Base-by-base conservation (phyloP, 139 green algal species). In the Micromonas pusilla region DNA sequence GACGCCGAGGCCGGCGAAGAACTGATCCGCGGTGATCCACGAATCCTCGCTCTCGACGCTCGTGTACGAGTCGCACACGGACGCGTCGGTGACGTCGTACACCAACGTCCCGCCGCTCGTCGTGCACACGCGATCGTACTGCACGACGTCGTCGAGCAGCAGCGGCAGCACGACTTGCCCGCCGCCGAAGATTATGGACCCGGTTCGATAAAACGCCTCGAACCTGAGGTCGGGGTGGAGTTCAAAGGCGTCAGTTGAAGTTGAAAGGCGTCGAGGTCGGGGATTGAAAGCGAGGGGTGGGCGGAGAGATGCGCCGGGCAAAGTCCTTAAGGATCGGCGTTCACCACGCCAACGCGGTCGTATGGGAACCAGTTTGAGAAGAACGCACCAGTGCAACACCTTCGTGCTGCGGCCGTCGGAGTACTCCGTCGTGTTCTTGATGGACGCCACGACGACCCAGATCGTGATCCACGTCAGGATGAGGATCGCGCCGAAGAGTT, bases 151-250 rank as follows among this genome's bases (percentile, higher is more conserved):
- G 39, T 85, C 85, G 64, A 91, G 85, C 39, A 97, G 88, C 83
- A 97, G 89, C 19, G 93, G 93, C 77, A 97, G 87, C 64, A 97
- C 90, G 45, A 97, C 93, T 85, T 93, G 89, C 31, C 93, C 93
- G 2, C 93, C 93, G 16, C 93, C 93, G 78, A 96, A 98, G 82
- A 97, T 97, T 68, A 97, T 87, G 57, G 87, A 93, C 2, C 93
- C 93, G 0, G 83, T 93, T 30, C 89, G 80, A 83, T 90, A 97
- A 81, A 98, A 97, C 2, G 87, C 82, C 73, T 91, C 87, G 63
- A 91, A 96, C 78, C 77, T 78, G 36, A 67, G 60, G n/a, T n/a
- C n/a, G n/a, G n/a, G n/a, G n/a, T n/a, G n/a, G n/a, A n/a, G n/a
- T n/a, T n/a, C n/a, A n/a, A n/a, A n/a, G n/a, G n/a, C n/a, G n/a